Percentiles rank a stretch among this genome's conserved stretches.
phyloP scores from a whole-genome alignment of 164 flowering plant genomes.

The Chloranthus sessilifolius region DNA sequence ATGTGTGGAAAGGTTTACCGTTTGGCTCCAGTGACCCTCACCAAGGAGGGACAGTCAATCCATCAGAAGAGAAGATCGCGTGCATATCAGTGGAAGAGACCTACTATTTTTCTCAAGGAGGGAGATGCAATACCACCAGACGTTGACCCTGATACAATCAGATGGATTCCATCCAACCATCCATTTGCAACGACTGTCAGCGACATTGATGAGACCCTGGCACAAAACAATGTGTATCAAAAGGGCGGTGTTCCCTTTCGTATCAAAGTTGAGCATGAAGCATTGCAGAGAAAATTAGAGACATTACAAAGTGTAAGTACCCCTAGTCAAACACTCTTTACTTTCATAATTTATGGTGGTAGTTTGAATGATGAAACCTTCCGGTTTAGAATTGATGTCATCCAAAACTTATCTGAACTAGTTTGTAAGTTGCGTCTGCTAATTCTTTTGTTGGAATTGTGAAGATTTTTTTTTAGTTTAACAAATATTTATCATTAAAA shows the following conservation, averaged over 20 bases:
- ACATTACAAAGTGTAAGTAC: slow-evolving; percentile 70
- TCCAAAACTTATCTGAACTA: not conserved
- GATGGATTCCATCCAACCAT: slow-evolving; percentile 99
- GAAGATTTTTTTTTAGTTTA: not conserved
- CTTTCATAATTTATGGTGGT: not conserved
- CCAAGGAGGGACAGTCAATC: slow-evolving; percentile 58
- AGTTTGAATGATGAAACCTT: not conserved
- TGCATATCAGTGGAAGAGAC: slow-evolving; percentile 99
- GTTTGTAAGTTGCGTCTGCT: not conserved
- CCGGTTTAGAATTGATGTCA: not conserved
- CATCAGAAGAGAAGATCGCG: slow-evolving; percentile 95
- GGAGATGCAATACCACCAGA: slow-evolving; percentile 89
- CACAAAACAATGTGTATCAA: slow-evolving; percentile 85
- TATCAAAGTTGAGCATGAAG: slow-evolving; percentile 91
- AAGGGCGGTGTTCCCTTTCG: slow-evolving; percentile 95
- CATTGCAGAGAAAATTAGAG: slow-evolving; percentile 81
- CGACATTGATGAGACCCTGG: slow-evolving; percentile 88
- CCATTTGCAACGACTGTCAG: slow-evolving; percentile 91
- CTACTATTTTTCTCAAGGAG: slow-evolving; percentile 83
- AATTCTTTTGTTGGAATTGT: not conserved
- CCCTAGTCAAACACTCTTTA: not conserved
- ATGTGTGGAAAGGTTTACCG: slow-evolving; percentile 95
- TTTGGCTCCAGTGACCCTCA: slow-evolving; percentile 87
- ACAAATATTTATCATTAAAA: too few species aligned
- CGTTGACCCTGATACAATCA: slow-evolving; percentile 91